Evolutionary conservation across 305 asterid species (phyloP).

Genomic region (Withania somnifera): DNA sequence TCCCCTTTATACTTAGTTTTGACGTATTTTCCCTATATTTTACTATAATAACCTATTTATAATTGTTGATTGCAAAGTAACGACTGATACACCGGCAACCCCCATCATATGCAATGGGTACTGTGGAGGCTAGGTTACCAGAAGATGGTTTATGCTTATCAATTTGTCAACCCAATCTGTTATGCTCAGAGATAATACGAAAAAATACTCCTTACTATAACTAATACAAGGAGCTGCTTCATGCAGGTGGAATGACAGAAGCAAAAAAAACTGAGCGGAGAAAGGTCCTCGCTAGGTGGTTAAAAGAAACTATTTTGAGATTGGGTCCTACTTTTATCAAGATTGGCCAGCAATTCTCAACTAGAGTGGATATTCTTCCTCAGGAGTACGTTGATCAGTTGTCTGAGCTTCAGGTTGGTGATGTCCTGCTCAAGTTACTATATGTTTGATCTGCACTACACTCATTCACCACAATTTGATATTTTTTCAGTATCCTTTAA

Average conservation of each 20-base stretch:
- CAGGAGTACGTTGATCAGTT: constrained; percentile 95
- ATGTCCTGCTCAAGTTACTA: background rate
- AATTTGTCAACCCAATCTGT: background rate
- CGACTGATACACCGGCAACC: background rate
- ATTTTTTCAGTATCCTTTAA: background rate
- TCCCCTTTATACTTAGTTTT: background rate
- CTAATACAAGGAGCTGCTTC: constrained; percentile 1
- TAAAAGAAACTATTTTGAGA: constrained; percentile 85
- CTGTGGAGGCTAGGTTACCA: background rate
- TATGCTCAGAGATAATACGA: background rate
- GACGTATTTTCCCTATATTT: background rate
- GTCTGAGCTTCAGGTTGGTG: constrained; percentile 86
- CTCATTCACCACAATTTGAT: background rate
- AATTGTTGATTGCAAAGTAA: background rate
- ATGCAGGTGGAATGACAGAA: constrained; percentile 77
- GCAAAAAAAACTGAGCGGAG: constrained; percentile 46
- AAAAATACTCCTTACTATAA: background rate
- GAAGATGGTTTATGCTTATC: background rate
- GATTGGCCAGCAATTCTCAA: constrained; percentile 97
- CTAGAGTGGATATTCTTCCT: constrained; percentile 95
- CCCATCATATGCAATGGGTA: background rate
- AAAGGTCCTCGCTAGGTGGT: constrained; percentile 79
- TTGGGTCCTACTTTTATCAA: constrained; percentile 96
- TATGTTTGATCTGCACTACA: background rate
- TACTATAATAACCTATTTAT: background rate